A percentile compares a stretch with the other conserved stretches of the same genome.
Conservation (phyloP, 257 asterid species). For the Przewalskia tangutica region DNA sequence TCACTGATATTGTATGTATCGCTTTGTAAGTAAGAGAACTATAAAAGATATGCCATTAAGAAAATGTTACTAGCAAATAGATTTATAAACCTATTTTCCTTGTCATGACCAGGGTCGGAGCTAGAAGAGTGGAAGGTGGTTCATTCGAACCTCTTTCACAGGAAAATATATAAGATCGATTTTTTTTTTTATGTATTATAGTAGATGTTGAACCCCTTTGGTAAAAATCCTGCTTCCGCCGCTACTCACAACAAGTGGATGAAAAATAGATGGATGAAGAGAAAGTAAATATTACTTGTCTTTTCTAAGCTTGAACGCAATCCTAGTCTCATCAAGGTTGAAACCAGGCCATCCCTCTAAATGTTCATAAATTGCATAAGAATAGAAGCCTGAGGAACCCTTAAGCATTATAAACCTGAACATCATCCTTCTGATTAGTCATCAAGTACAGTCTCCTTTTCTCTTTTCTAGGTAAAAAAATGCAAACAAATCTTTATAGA, state of each 20-base stretch:
- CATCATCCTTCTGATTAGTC: conserved; percentile 5
- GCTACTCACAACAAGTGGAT: too few relatives aligned
- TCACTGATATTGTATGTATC: not conserved
- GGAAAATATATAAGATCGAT: too few relatives aligned
- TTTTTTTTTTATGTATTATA: too few relatives aligned
- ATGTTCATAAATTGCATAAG: conserved; percentile 74
- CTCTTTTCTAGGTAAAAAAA: not conserved
- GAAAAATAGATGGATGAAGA: not conserved
- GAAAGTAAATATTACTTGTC: conserved; percentile 38
- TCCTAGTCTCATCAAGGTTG: conserved; percentile 62
- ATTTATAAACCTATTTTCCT: not conserved
- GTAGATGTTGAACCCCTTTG: too few relatives aligned
- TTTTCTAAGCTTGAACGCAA: conserved; percentile 77
- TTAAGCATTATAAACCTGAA: conserved; percentile 68
- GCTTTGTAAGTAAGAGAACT: not conserved
- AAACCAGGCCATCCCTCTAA: conserved; percentile 55
- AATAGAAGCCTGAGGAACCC: conserved; percentile 63
- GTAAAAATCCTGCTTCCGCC: too few relatives aligned
- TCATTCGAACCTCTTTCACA: too few relatives aligned
- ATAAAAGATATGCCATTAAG: not conserved
- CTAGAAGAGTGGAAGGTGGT: too few relatives aligned
- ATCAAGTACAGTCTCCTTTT: not conserved
- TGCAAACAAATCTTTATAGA: not conserved
- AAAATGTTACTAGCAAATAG: not conserved
- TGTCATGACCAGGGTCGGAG: not conserved